These are phyloP conservation scores for Croton laevigatus DNA, from an alignment of 441 rosid species.

Conservation along the genomic window DNA sequence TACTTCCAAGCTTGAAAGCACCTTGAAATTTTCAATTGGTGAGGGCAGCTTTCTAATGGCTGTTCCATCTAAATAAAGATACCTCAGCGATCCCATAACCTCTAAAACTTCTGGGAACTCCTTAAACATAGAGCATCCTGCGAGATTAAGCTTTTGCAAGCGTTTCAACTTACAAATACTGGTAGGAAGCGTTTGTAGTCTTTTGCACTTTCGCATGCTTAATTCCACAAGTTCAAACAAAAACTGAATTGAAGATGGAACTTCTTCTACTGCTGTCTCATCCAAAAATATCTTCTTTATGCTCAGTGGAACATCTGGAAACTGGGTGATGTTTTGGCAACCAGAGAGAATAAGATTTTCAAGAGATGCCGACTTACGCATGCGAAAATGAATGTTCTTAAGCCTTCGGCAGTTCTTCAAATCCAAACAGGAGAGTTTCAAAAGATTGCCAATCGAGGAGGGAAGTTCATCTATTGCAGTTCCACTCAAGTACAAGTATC, in stretches of 20 bases:
- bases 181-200: slow-evolving; percentile 3
- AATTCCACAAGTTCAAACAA: not conserved
- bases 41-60: not conserved
- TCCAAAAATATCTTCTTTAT: slow-evolving; percentile 19
- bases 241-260: not conserved
- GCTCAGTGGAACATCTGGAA: slow-evolving; percentile 30
- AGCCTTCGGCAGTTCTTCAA: slow-evolving; percentile 9
- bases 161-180: slow-evolving; percentile 20
- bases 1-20: not conserved
- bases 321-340: slow-evolving; percentile 21
- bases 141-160: slow-evolving; percentile 16
- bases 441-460: slow-evolving; percentile 2
- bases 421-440: not conserved
- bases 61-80: slow-evolving; percentile 4
- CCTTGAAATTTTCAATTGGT: not conserved
- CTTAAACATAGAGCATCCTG: slow-evolving; percentile 10
- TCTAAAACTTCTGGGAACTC: slow-evolving; percentile 1
- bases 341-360: slow-evolving; percentile 21
- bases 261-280: slow-evolving; percentile 14
- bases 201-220: slow-evolving; percentile 1
- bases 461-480: slow-evolving; percentile 21
- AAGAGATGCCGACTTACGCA: slow-evolving; percentile 17
- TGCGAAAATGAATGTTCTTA: not conserved
- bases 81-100: not conserved
- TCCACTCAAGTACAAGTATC: slow-evolving; percentile 1